Base-by-base conservation (phyloP, 1,284 basidiomycete genomes). In the Puccinia polysora region DNA sequence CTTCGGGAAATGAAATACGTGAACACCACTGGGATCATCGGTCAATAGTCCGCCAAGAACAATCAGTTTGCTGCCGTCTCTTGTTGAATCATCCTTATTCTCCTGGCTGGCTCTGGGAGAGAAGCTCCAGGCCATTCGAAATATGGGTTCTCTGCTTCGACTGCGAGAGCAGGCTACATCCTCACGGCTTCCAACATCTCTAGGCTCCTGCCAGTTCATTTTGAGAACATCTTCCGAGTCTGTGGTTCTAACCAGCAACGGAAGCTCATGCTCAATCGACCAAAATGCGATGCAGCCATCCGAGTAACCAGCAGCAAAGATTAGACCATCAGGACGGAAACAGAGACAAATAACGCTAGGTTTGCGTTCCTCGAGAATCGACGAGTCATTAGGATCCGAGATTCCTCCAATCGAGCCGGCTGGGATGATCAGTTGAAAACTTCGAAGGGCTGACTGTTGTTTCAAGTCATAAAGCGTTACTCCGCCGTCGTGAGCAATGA, bases 261-360 rank as follows among this genome's bases (percentile, higher is more conserved):
- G 91, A 73, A 86, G 86, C 74, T 89, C 87, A 74, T 95, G 90
- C 53, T 89, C 86, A 4, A 88, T 82, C 0, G 88, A 87, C 89
- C 91, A 95, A 79, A 95, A 91, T 3, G 89, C 86, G 56, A 97
- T 84, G 60, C 86, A 88, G 8, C 92, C 92, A 79, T 97, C 92
- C n/a, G 85, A 84, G 78, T 95, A 86, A 1, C 89, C 89, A 49
- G 85, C 85, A 32, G 83, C 86, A 72, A 89, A 85, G 30, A 79
- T 60, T 6, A 75, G 78, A 0, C 83, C 84, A 73, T 85, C 84
- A 0, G 83, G 82, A 28, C 83, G 50, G 91, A 91, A 81, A 82
- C 84, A 65, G 83, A 95, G 78, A 32, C 86, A 85, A 1, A 89
- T 92, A 2, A 90, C 88, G 1, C 84, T 81, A 0, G 88, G 86